phyloP scores from a whole-genome alignment of 192 early-diverging fungal species.

The Jimgerdemannia flammicorona region DNA sequence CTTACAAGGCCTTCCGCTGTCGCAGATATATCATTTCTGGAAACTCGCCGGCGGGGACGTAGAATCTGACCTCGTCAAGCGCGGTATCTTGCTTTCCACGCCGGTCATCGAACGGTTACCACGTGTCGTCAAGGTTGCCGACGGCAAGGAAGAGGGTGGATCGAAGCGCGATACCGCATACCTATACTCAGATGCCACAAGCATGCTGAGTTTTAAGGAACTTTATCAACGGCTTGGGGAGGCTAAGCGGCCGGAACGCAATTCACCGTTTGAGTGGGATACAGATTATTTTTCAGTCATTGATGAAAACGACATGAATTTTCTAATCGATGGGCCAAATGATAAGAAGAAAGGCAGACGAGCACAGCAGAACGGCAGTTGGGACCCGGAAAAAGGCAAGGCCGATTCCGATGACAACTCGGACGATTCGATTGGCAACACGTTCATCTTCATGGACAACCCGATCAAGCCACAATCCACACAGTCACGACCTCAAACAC shows the following conservation, averaged over 20 bases:
- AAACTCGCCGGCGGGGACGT: slow-evolving; percentile 62
- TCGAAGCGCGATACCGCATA: slow-evolving; percentile 35
- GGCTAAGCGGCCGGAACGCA: slow-evolving; percentile 2
- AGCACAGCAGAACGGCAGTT: neutral
- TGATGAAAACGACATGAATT: slow-evolving; percentile 57
- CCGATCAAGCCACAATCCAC: neutral
- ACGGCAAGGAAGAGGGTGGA: slow-evolving; percentile 33
- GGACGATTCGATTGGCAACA: neutral
- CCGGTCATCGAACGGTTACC: slow-evolving; percentile 56
- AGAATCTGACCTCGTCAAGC: slow-evolving; percentile 47
- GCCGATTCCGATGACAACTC: neutral
- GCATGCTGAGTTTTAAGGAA: slow-evolving; percentile 42
- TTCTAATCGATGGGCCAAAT: slow-evolving; percentile 12
- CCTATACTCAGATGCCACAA: slow-evolving; percentile 46
- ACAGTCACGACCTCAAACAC: neutral
- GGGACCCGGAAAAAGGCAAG: neutral
- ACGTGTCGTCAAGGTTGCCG: slow-evolving; percentile 31
- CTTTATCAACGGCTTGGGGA: slow-evolving; percentile 42
- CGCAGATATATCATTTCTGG: slow-evolving; percentile 61
- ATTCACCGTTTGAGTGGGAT: slow-evolving; percentile 42
- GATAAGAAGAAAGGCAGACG: neutral
- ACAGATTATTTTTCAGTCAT: slow-evolving; percentile 52
- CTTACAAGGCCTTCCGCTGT: slow-evolving; percentile 38
- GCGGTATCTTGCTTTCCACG: slow-evolving; percentile 40
- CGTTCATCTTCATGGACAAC: neutral